phyloP scores from a whole-genome alignment of 805 yeast genomes.

The Candida oleophila region DNA sequence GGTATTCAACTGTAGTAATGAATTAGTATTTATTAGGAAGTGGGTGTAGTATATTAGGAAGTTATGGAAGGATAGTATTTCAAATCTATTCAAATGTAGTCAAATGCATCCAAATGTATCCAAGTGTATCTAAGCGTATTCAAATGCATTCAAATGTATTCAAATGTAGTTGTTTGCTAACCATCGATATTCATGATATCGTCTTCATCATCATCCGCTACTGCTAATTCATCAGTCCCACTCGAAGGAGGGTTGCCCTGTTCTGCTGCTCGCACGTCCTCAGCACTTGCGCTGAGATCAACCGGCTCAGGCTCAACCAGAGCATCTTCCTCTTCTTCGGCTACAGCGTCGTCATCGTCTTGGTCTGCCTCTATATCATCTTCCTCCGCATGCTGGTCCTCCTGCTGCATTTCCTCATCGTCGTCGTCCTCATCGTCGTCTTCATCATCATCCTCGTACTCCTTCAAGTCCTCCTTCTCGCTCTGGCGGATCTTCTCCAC shows the following conservation, averaged over 20 bases:
- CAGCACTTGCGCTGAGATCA: background rate
- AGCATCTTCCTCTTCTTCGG: background rate
- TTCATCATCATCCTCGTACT: slow-evolving; percentile 18
- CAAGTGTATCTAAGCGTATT: too few species aligned
- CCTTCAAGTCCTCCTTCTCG: slow-evolving; percentile 27
- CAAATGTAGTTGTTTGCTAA: too few species aligned
- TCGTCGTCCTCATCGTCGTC: slow-evolving; percentile 15
- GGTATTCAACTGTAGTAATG: too few species aligned
- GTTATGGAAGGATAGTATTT: too few species aligned
- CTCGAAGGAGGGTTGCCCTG: background rate
- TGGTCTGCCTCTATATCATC: slow-evolving; percentile 6
- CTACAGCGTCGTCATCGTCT: slow-evolving; percentile 1
- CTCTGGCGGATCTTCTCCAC: slow-evolving; percentile 27
- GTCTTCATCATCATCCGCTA: slow-evolving; percentile 5
- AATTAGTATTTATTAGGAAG: too few species aligned
- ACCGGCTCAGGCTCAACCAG: background rate
- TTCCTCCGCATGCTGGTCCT: slow-evolving; percentile 5
- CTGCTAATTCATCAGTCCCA: background rate
- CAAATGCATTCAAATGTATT: too few species aligned
- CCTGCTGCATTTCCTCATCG: slow-evolving; percentile 6
- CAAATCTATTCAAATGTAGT: too few species aligned
- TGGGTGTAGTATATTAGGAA: too few species aligned
- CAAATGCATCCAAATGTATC: too few species aligned
- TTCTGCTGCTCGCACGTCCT: background rate
- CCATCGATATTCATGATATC: slow-evolving; percentile 12